Evolutionary conservation across 2,329 filamentous ascomycete genomes (phyloP), one percentile per base, ranked within the genome.

Genomic region (Coniochaeta sp.): DNA sequence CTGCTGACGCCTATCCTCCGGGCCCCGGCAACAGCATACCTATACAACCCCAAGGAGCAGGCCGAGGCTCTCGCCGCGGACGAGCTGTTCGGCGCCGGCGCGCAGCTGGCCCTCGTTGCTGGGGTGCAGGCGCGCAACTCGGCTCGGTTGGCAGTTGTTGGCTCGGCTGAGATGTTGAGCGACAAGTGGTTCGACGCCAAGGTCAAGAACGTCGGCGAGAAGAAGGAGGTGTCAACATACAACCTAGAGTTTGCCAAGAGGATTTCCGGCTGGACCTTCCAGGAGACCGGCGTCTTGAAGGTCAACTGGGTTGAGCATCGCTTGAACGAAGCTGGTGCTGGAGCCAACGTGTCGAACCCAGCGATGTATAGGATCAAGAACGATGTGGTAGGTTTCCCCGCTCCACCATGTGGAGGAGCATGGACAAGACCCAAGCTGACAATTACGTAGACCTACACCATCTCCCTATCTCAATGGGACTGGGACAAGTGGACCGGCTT

Each of bases 341-440:
- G 6, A n/a, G 71, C 72, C 55, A 82, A 84, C 64, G 81, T 82
- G 65, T 82, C 84, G 64, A 97, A 97, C 79, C 93, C 93, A 11
- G 84, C 79, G 60, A 93, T 98, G 66, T 99, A 99, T 79, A 86
- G 95, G 65, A 87, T 99, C 73, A 99, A 98, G 84, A 96, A 91
- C 76, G 89, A 97, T 71, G 93, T 97, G 68, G 93, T 96, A 84
- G 72, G 91, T 90, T 24, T 5, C 7, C 9, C 59, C 52, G 16
- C 8, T 22, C 57, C 26, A 31, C 16, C 24, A 24, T 14, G 33
- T 24, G 40, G 3, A 56, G 54, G 12, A 26, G 1, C 11, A 38
- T n/a, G 14, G 19, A 24, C 34, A 31, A 44, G 14, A 59, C 40
- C 16, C 67, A 54, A 31, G 33, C 69, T 77, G 67, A 74, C 59